These are phyloP conservation scores for Trichoderma harzianum DNA, from an alignment of 2,329 filamentous ascomycete genomes.

Conservation along the genomic window DNA sequence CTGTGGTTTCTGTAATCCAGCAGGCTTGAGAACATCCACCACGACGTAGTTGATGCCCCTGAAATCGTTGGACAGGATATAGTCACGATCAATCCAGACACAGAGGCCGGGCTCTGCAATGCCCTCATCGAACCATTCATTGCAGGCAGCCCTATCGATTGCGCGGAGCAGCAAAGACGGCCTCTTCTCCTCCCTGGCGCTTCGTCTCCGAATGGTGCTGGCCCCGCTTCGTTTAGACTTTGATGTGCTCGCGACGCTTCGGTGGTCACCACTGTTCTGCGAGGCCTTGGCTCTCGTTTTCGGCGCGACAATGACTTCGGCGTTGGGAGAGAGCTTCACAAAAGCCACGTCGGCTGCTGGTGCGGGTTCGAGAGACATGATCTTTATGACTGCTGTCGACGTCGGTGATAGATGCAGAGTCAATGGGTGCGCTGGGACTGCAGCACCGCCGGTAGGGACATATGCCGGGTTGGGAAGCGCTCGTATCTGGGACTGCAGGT, in stretches of 20 bases:
- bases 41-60: slow-evolving; percentile 73
- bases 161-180: slow-evolving; percentile 75
- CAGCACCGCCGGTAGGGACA: slow-evolving; percentile 46
- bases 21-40: slow-evolving; percentile 84
- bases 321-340: slow-evolving; percentile 88
- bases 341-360: slow-evolving; percentile 69
- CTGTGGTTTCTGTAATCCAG: slow-evolving; percentile 68
- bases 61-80: slow-evolving; percentile 68
- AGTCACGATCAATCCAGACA: slow-evolving; percentile 81
- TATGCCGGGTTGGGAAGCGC: slow-evolving; percentile 84
- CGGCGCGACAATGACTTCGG: slow-evolving; percentile 94
- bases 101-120: slow-evolving; percentile 57
- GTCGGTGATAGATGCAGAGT: slow-evolving; percentile 93
- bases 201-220: slow-evolving; percentile 62
- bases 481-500: slow-evolving; percentile 87
- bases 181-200: slow-evolving; percentile 60
- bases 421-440: slow-evolving; percentile 67
- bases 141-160: slow-evolving; percentile 65
- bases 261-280: slow-evolving; percentile 66
- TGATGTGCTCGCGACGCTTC: slow-evolving; percentile 76
- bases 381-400: slow-evolving; percentile 86
- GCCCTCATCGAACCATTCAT: slow-evolving; percentile 76
- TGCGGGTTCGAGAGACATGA: slow-evolving; percentile 77
- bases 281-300: slow-evolving; percentile 75
- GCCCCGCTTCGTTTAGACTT: slow-evolving; percentile 75